These are phyloP conservation scores for Pyrenophora teres DNA, from an alignment of 2,329 filamentous ascomycete genomes.

Conservation along the genomic window DNA sequence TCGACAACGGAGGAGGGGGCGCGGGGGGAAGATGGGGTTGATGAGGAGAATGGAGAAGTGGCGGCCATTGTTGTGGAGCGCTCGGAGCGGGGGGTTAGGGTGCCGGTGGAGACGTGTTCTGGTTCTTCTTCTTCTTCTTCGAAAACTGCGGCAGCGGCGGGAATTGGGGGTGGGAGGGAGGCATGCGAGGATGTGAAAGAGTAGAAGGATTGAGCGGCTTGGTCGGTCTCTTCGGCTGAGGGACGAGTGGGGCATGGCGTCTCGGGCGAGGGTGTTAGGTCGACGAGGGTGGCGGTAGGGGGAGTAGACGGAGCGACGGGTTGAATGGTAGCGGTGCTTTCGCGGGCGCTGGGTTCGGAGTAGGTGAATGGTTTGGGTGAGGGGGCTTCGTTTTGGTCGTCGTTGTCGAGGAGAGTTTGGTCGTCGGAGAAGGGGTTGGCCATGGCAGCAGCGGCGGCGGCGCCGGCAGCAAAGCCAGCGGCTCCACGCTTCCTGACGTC, in stretches of 20 bases:
- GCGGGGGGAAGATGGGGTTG: conserved; percentile 24
- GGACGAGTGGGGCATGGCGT: conserved; percentile 18
- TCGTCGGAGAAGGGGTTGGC: conserved; percentile 55
- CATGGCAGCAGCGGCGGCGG: conserved; percentile 37
- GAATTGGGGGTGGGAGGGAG: conserved; percentile 5
- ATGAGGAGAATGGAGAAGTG: conserved; percentile 33
- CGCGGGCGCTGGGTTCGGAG: conserved; percentile 31
- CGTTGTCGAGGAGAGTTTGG: conserved; percentile 50
- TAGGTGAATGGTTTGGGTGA: conserved; percentile 35
- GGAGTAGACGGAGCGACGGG: conserved; percentile 17
- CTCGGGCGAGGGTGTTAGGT: conserved; percentile 36
- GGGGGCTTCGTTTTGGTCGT: conserved; percentile 37
- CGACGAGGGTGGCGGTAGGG: conserved; percentile 32
- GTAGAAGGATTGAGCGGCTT: conserved; percentile 45
- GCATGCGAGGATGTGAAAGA: conserved; percentile 36
- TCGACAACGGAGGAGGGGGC: conserved; percentile 38
- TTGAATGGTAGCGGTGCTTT: conserved; percentile 39
- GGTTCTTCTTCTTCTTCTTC: conserved; percentile 32
- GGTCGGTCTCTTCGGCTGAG: conserved; percentile 18
- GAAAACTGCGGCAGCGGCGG: not conserved
- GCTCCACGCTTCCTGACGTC: conserved; percentile 37
- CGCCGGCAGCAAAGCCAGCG: conserved; percentile 48
- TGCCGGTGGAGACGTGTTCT: conserved; percentile 38
- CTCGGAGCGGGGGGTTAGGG: conserved; percentile 47
- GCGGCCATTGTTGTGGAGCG: conserved; percentile 33